A percentile compares a stretch with the other conserved stretches of the same genome.
Conservation (phyloP, 805 yeast species). For the Candida sakaeoensis region DNA sequence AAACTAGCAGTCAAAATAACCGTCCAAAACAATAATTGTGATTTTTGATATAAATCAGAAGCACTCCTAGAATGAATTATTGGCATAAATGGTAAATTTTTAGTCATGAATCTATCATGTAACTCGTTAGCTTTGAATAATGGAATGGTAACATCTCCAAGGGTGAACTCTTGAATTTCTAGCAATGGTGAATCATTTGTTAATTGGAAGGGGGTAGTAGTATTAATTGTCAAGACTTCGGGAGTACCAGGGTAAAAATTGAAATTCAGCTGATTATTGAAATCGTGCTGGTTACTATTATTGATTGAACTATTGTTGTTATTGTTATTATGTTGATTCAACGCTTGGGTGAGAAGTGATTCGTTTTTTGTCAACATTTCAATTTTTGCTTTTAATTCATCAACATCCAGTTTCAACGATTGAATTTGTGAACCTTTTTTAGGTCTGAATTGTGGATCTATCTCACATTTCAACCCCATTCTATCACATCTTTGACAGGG, state of each 20-base stretch:
- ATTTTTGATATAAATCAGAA: slow-evolving; percentile 73
- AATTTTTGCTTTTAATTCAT: slow-evolving; percentile 69
- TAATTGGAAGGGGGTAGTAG: slow-evolving; percentile 1
- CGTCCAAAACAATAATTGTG: slow-evolving; percentile 86
- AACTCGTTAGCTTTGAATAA: slow-evolving; percentile 65
- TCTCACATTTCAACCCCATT: slow-evolving; percentile 77
- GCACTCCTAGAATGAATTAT: slow-evolving; percentile 70
- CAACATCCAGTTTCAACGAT: slow-evolving; percentile 77
- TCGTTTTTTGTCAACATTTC: slow-evolving; percentile 64
- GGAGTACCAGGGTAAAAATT: background rate
- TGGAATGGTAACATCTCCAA: slow-evolving; percentile 73
- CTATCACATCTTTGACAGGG: slow-evolving; percentile 82
- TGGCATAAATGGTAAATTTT: slow-evolving; percentile 75
- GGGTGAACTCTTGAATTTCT: slow-evolving; percentile 47
- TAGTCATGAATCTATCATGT: slow-evolving; percentile 63
- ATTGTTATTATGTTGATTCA: slow-evolving; percentile 42
- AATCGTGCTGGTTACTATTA: too few relatives aligned
- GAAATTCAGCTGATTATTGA: too few relatives aligned
- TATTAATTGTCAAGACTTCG: background rate
- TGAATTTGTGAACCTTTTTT: slow-evolving; percentile 90
- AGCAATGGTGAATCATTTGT: background rate
- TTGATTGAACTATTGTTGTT: slow-evolving; percentile 8
- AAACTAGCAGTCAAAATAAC: slow-evolving; percentile 82
- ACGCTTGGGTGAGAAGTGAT: slow-evolving; percentile 60
- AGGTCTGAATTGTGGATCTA: slow-evolving; percentile 89